A percentile compares a stretch with the other conserved stretches of the same genome.
Conservation (phyloP, 2,329 filamentous ascomycete species). For the Colletotrichum sp. region DNA sequence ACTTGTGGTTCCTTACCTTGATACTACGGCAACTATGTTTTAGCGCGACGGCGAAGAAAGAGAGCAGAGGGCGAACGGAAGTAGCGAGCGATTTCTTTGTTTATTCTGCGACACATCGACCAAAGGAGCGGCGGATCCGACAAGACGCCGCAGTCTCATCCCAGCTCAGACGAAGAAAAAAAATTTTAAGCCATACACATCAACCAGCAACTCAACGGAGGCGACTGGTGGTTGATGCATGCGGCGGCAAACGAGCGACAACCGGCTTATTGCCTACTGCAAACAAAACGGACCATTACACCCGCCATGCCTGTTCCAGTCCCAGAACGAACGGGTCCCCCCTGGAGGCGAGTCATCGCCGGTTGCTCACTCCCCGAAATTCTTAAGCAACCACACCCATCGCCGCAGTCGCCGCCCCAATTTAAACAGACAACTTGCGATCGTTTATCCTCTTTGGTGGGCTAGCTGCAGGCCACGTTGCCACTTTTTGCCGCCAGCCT, state of each 20-base stretch:
- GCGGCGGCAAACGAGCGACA: slow-evolving; percentile 11
- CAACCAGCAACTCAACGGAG: not conserved
- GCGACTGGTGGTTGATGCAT: slow-evolving; percentile 4
- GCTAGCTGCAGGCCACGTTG: slow-evolving; percentile 34
- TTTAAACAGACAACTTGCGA: slow-evolving; percentile 1
- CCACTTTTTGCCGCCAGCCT: slow-evolving; percentile 32
- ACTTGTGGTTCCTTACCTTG: not conserved
- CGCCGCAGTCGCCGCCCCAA: not conserved
- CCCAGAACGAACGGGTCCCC: not conserved
- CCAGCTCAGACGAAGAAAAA: not conserved
- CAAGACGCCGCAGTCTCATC: not conserved
- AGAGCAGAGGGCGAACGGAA: not conserved
- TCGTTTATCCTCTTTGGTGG: slow-evolving; percentile 25
- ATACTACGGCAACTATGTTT: not conserved
- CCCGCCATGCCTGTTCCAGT: not conserved
- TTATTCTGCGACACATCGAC: not conserved
- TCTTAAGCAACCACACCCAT: not conserved
- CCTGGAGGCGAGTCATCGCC: slow-evolving; percentile 7
- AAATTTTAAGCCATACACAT: not conserved
- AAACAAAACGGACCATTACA: not conserved
- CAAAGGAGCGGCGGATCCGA: slow-evolving; percentile 12
- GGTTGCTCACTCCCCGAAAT: not conserved
- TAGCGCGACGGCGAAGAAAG: not conserved
- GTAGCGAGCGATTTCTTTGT: slow-evolving; percentile 7
- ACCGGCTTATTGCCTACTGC: slow-evolving; percentile 1